Evolutionary conservation across 1,284 basidiomycete species (phyloP).

Genomic region (Cryptococcus wingfieldii): DNA sequence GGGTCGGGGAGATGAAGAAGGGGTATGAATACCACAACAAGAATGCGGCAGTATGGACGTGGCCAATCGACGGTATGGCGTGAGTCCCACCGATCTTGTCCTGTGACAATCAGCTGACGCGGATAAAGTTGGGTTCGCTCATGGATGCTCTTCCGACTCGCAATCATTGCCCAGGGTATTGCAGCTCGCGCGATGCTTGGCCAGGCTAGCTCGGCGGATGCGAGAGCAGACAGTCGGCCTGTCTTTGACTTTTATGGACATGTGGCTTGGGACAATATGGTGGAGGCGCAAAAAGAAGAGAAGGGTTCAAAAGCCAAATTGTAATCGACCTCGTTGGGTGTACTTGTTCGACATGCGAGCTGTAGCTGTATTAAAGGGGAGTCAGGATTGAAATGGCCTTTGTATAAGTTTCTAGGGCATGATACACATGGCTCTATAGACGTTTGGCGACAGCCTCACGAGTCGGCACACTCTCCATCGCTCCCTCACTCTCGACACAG

Average conservation of each 20-base stretch:
- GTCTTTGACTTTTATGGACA: slow-evolving; percentile 64
- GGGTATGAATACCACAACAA: slow-evolving; percentile 24
- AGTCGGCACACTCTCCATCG: slow-evolving; percentile 34
- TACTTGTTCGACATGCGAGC: not conserved
- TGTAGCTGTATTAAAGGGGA: not conserved
- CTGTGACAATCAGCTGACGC: not conserved
- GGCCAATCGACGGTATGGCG: slow-evolving; percentile 40
- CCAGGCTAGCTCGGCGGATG: slow-evolving; percentile 79
- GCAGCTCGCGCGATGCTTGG: slow-evolving; percentile 78
- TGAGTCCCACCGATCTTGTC: slow-evolving; percentile 21
- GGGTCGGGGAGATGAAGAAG: slow-evolving; percentile 45
- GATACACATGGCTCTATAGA: not conserved
- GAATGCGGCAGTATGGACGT: slow-evolving; percentile 23
- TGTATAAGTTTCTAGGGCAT: not conserved
- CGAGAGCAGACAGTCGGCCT: slow-evolving; percentile 54
- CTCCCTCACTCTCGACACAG: slow-evolving; percentile 43
- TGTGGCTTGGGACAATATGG: slow-evolving; percentile 58
- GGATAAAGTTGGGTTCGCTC: slow-evolving; percentile 27
- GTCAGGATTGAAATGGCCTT: too few species aligned
- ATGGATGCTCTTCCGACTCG: slow-evolving; percentile 55
- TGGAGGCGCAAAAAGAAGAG: slow-evolving; percentile 58
- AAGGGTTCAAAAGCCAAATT: slow-evolving; percentile 40
- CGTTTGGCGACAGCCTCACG: slow-evolving; percentile 7
- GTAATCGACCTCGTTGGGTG: slow-evolving; percentile 9
- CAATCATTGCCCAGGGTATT: slow-evolving; percentile 88